phyloP scores from a whole-genome alignment of 2,329 filamentous ascomycete species.

The Exophiala alcalophila region DNA sequence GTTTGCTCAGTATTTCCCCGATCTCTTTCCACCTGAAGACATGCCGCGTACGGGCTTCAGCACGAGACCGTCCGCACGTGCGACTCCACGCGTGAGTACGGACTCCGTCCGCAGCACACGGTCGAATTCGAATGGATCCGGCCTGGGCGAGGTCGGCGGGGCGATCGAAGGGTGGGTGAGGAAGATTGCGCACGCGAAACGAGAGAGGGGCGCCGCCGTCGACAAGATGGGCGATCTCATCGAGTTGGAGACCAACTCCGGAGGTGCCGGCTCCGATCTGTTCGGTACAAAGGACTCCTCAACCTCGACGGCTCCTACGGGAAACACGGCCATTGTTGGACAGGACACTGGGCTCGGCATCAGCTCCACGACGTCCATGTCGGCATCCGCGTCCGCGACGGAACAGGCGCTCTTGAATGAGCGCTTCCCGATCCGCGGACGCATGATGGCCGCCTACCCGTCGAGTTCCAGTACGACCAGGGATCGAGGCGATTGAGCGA shows the following conservation, averaged over 20 bases:
- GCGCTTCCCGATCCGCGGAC: slow-evolving; percentile 32
- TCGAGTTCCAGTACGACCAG: slow-evolving; percentile 9
- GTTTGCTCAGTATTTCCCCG: slow-evolving; percentile 78
- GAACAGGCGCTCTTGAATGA: slow-evolving; percentile 32
- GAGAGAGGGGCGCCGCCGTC: slow-evolving; percentile 12
- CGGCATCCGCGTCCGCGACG: slow-evolving; percentile 7
- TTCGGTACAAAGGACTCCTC: no score
- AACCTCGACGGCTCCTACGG: no score
- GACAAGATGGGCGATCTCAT: slow-evolving; percentile 41
- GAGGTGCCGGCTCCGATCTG: no score
- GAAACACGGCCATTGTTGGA: no score
- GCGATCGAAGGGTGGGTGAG: slow-evolving; percentile 88
- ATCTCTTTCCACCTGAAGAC: slow-evolving; percentile 55
- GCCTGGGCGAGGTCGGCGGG: slow-evolving; percentile 78
- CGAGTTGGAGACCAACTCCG: slow-evolving; percentile 37
- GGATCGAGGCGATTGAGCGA: slow-evolving; percentile 17
- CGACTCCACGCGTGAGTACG: slow-evolving; percentile 43
- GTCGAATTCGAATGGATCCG: slow-evolving; percentile 37
- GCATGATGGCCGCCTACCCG: slow-evolving; percentile 27
- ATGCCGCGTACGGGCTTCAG: slow-evolving; percentile 31
- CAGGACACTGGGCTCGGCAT: no score
- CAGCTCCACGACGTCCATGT: background rate
- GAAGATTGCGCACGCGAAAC: slow-evolving; percentile 56
- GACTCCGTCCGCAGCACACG: slow-evolving; percentile 47
- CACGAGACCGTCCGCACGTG: slow-evolving; percentile 7